phyloP scores from a whole-genome alignment of 2,329 filamentous ascomycete species.

The Pseudocercospora fijiensis region DNA sequence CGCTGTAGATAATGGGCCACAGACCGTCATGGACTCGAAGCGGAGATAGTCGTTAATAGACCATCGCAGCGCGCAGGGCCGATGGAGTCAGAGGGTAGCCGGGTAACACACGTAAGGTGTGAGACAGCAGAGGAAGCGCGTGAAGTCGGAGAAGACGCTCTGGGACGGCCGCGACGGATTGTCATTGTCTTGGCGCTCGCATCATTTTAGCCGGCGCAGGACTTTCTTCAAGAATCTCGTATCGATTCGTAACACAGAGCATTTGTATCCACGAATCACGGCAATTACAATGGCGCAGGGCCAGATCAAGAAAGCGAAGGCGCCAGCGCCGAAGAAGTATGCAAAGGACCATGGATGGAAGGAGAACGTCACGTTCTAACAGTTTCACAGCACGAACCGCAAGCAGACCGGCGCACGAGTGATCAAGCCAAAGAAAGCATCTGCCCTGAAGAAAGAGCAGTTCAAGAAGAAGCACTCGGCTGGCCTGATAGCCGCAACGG shows the following conservation, averaged over 20 bases:
- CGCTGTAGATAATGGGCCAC: no score
- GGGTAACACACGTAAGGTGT: not conserved
- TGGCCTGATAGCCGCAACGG: conserved; percentile 64
- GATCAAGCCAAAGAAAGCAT: conserved; percentile 66
- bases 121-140: not conserved
- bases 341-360: not conserved
- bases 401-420: conserved; percentile 54
- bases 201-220: not conserved
- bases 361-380: not conserved
- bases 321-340: conserved; percentile 30
- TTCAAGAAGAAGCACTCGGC: conserved; percentile 66
- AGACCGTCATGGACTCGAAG: not conserved
- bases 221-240: not conserved
- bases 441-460: conserved; percentile 60
- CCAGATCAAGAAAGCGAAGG: conserved; percentile 34
- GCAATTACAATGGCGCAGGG: conserved; percentile 32
- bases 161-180: not conserved
- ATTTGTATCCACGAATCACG: not conserved
- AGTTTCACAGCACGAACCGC: conserved; percentile 30
- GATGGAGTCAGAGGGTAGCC: no score
- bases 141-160: not conserved
- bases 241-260: not conserved
- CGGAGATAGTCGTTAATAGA: not conserved
- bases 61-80: no score
- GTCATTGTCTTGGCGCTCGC: not conserved